These are phyloP conservation scores for Dipteronia dyeriana DNA, from an alignment of 345 rosid genomes.

Conservation along the genomic window DNA sequence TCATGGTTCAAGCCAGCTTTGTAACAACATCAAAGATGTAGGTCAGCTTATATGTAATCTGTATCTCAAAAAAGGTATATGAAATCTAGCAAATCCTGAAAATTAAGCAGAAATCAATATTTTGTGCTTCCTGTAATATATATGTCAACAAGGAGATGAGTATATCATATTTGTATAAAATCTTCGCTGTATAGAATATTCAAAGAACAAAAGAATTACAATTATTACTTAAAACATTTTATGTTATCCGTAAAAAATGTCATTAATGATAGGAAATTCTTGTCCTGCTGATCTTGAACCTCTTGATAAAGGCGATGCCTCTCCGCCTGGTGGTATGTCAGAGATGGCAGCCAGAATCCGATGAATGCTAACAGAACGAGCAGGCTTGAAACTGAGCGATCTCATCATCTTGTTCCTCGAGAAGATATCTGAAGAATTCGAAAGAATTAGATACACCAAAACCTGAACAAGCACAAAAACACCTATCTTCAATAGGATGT, in stretches of 20 bases:
- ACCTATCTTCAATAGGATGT: conserved; percentile 36
- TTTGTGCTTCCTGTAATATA: too few relatives aligned
- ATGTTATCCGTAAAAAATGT: not conserved
- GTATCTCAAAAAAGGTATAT: too few relatives aligned
- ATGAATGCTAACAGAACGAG: conserved; percentile 51
- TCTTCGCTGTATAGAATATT: not conserved
- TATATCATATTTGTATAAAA: not conserved
- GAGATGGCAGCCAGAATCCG: conserved; percentile 47
- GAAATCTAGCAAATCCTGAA: too few relatives aligned
- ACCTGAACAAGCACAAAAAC: conserved; percentile 50
- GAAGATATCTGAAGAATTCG: conserved; percentile 51
- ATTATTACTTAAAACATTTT: not conserved
- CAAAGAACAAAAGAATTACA: not conserved
- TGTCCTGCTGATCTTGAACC: conserved; percentile 15
- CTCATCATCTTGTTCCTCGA: conserved; percentile 38
- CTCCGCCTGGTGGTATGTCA: conserved; percentile 44
- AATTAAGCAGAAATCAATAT: too few relatives aligned
- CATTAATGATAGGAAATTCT: conserved; percentile 10
- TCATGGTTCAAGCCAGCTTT: too few relatives aligned
- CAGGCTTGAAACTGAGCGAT: conserved; percentile 47
- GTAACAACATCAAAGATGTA: too few relatives aligned
- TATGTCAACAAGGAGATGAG: too few relatives aligned
- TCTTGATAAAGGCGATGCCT: conserved; percentile 33
- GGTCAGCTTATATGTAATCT: too few relatives aligned
- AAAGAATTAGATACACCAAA: conserved; percentile 51